Base-by-base conservation (phyloP, 2,329 filamentous ascomycete genomes). In the Pyrenophora seminiperda region DNA sequence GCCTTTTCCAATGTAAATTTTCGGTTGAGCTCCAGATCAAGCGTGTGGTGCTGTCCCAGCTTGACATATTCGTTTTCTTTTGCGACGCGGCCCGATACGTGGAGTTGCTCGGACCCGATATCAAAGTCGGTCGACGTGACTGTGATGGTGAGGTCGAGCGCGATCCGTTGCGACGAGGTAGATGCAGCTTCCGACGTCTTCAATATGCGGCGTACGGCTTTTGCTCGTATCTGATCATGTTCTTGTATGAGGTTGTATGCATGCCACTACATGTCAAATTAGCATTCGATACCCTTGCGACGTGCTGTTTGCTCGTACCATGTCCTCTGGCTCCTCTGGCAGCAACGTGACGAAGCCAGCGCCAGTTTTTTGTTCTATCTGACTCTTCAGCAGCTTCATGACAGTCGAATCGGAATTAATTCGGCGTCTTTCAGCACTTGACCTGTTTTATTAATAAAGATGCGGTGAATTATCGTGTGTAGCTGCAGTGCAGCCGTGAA, bases 1-100 rank as follows among this genome's bases (percentile, higher is more conserved):
- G 68, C 87, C 75, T 97, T 97, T 76, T 91, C 88, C 6, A 99
- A 73, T 5, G 89, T 93, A 64, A 97, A 97, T 41, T 91, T 87
- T 33, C 92, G 83, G 65, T 94, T 86, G 50, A 96, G 79, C 71
- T 97, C 93, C 37, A 99, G 81, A 60, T 97, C 93, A 1, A 90
- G 78, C 0, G 87, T 90, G 67, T 90, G 87, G 63, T 83, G 83
- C 56, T 83, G 80, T 13, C 87, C 87, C 14, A 88, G 75, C 63
- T 84, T 85, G 27, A 88, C 87, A 65, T 83, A 79, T 53, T 84
- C 81, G 61, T 87, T 90, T 68, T 89, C 85, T 17, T 81, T 81
- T 5, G 82, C 77, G 10, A 89, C 85, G 40, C 81, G 79, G 1
- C 87, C 87, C 3, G 81, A 82, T 17, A 90, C 85, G 64, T 90